Evolutionary conservation across 768 basidiomycete species (phyloP).

Genomic region (Porphyrellus cyaneotinctus): DNA sequence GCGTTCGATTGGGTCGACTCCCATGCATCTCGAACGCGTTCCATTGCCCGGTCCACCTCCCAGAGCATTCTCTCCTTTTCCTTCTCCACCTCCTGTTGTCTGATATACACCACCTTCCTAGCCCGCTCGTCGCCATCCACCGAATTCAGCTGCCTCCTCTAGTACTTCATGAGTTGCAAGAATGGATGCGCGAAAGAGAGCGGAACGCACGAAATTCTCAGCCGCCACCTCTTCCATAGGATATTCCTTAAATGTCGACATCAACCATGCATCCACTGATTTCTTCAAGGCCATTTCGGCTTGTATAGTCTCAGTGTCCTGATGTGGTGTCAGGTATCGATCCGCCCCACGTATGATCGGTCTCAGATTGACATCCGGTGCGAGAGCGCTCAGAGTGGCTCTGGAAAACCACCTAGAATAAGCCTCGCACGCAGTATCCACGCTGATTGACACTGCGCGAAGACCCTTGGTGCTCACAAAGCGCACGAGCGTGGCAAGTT

Average conservation of each 20-base stretch:
- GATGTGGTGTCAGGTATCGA: not conserved
- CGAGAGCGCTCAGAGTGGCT: not conserved
- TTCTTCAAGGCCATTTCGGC: not conserved
- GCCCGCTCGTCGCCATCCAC: not conserved
- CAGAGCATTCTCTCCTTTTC: not conserved
- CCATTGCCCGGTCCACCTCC: too few relatives aligned
- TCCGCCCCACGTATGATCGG: not conserved
- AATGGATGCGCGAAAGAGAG: too few relatives aligned
- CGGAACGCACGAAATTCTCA: constrained; percentile 3
- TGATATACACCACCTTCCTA: not conserved
- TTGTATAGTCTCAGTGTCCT: not conserved
- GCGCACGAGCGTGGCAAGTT: constrained; percentile 9
- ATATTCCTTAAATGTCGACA: constrained; percentile 5
- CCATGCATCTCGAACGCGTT: too few relatives aligned
- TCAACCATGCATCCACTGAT: constrained; percentile 9
- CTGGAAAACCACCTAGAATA: constrained; percentile 12
- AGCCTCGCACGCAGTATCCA: constrained; percentile 11
- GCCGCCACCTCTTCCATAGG: constrained; percentile 2
- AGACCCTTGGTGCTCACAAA: constrained; percentile 6
- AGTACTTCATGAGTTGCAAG: not conserved
- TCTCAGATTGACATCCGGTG: not conserved
- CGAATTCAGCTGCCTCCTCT: not conserved
- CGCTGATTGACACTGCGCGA: not conserved
- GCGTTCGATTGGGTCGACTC: too few relatives aligned
- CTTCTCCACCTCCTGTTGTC: not conserved